Percentiles rank a stretch among this genome's conserved stretches.
Evolutionary conservation across 2,329 filamentous ascomycete genomes (phyloP).

Genomic region (Exophiala mesophila): DNA sequence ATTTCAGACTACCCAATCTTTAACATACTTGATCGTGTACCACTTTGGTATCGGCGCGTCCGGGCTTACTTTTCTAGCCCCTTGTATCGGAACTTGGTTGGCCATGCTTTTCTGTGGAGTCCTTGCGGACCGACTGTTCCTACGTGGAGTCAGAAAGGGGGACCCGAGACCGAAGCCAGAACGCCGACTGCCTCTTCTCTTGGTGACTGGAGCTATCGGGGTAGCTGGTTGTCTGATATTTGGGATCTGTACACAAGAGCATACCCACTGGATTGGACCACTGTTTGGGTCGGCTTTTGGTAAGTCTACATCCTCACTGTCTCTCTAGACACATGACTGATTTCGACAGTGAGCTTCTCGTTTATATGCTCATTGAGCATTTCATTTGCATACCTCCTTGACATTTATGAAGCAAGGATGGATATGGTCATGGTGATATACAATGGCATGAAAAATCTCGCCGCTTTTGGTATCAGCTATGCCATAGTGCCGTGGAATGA

Average conservation of each 20-base stretch:
- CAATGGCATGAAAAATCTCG: slow-evolving; percentile 16
- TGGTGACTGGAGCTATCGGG: slow-evolving; percentile 10
- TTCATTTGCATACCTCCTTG: slow-evolving; percentile 13
- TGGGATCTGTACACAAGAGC: slow-evolving; percentile 13
- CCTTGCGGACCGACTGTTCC: slow-evolving; percentile 10
- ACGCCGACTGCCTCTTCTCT: slow-evolving; percentile 10
- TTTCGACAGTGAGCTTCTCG: slow-evolving; percentile 9
- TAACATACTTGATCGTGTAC: slow-evolving; percentile 61
- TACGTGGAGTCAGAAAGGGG: slow-evolving; percentile 3
- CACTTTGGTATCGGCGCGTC: slow-evolving; percentile 53
- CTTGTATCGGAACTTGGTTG: slow-evolving; percentile 12
- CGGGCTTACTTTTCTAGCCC: slow-evolving; percentile 22
- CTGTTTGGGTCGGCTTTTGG: slow-evolving; percentile 10
- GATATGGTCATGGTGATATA: slow-evolving; percentile 16
- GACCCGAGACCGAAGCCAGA: slow-evolving; percentile 11
- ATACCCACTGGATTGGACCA: slow-evolving; percentile 12
- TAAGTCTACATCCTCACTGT: too few relatives aligned
- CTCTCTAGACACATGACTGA: too few relatives aligned
- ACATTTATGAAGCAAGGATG: slow-evolving; percentile 14
- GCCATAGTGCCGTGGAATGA: slow-evolving; percentile 16
- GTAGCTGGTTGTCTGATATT: slow-evolving; percentile 10
- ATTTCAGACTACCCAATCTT: slow-evolving; percentile 28
- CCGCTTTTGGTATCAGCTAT: slow-evolving; percentile 15
- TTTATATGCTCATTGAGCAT: slow-evolving; percentile 11
- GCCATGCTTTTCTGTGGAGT: slow-evolving; percentile 15